Percentiles rank a stretch among this genome's conserved stretches.
Conservation (phyloP, 2,329 filamentous ascomycete species). For the Cadophora sp. region DNA sequence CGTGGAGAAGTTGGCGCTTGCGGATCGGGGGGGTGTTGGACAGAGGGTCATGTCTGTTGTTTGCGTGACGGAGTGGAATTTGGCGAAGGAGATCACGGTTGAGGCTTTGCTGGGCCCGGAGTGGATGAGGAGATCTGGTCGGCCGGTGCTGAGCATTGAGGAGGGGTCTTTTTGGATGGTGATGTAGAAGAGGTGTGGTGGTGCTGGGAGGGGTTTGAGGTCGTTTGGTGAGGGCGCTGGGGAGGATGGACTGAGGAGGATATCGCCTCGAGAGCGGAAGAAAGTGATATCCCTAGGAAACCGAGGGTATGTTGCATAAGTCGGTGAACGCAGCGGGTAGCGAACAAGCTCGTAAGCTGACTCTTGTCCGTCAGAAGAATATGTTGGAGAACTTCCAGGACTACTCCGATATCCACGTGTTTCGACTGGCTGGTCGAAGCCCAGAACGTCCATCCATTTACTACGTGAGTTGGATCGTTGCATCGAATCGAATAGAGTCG, state of each 20-base stretch:
- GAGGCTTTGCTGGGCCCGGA: conserved; percentile 34
- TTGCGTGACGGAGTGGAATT: conserved; percentile 37
- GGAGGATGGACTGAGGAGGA: conserved; percentile 38
- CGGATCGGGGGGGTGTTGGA: conserved; percentile 29
- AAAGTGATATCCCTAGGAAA: conserved; percentile 41
- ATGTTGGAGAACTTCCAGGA: conserved; percentile 7
- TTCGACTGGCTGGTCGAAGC: conserved; percentile 39
- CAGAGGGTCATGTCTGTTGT: conserved; percentile 40
- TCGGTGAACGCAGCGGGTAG: conserved; percentile 9
- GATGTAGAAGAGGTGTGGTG: conserved; percentile 40
- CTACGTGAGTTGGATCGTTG: conserved; percentile 35
- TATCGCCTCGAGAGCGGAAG: conserved; percentile 34
- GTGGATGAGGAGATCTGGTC: conserved; percentile 40
- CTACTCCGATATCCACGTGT: conserved; percentile 12
- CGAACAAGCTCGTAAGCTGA: conserved; percentile 9
- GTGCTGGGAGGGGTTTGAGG: conserved; percentile 35
- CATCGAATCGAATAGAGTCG: conserved; percentile 17
- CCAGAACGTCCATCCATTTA: conserved; percentile 43
- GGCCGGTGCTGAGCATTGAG: conserved; percentile 16
- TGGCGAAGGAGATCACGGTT: conserved; percentile 37
- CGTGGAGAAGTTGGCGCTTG: conserved; percentile 19
- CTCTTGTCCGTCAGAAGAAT: background rate
- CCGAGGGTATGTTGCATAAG: conserved; percentile 30
- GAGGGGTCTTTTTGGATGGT: conserved; percentile 35
- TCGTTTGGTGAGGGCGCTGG: conserved; percentile 35